Conservation (phyloP, 495 filamentous ascomycete genomes). For the Podospora didyma region DNA sequence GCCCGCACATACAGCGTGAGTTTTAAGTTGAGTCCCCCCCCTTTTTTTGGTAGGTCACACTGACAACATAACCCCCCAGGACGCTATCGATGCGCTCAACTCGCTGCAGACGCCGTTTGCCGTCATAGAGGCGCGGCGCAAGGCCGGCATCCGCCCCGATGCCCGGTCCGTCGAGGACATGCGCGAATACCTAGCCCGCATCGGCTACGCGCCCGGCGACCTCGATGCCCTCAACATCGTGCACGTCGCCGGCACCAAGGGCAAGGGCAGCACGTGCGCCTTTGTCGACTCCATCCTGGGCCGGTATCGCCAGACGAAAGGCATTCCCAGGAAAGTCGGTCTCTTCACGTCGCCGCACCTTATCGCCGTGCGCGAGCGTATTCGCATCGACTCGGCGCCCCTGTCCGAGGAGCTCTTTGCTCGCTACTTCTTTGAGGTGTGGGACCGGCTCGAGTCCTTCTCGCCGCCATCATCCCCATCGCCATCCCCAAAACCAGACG, state of each 20-base stretch:
- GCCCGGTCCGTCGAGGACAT: constrained; percentile 68
- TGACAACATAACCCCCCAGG: constrained; percentile 38
- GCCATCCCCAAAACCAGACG: constrained; percentile 4
- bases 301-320: constrained; percentile 30
- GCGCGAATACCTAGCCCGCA: constrained; percentile 66
- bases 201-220: constrained; percentile 74
- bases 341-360: constrained; percentile 89
- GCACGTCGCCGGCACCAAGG: constrained; percentile 90
- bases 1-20: constrained; percentile 22
- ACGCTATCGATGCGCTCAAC: constrained; percentile 84
- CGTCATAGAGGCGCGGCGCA: constrained; percentile 68
- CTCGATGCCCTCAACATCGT: constrained; percentile 70
- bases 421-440: constrained; percentile 83
- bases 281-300: constrained; percentile 57
- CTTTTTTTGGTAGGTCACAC: not conserved
- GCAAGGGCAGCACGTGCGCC: constrained; percentile 79
- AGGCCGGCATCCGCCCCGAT: constrained; percentile 65
- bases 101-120: constrained; percentile 83
- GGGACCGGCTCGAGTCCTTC: constrained; percentile 63
- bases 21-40: not conserved
- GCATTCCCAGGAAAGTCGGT: constrained; percentile 56
- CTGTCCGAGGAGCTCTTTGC: constrained; percentile 75
- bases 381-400: constrained; percentile 73
- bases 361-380: constrained; percentile 82
- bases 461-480: constrained; percentile 14